Conservation (phyloP, 768 basidiomycete species). For the Daedalea quercina region DNA sequence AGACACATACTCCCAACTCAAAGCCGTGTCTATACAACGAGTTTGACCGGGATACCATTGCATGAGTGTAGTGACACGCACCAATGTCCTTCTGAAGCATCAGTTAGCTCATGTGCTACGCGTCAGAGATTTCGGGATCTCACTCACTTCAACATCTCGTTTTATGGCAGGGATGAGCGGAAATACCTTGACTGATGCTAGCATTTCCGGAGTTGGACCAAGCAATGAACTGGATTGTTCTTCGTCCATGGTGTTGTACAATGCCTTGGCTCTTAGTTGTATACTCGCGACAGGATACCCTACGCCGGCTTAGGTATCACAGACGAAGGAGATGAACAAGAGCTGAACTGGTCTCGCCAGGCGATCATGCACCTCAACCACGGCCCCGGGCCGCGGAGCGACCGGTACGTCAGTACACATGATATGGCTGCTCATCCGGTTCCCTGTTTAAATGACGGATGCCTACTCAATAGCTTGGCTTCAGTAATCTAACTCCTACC, state of each 20-base stretch:
- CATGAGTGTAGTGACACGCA: neutral
- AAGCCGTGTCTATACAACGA: constrained; percentile 54
- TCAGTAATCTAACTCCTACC: too few species aligned
- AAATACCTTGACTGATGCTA: constrained; percentile 67
- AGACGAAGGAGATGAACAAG: too few species aligned
- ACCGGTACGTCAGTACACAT: too few species aligned
- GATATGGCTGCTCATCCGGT: too few species aligned
- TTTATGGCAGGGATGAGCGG: constrained; percentile 73
- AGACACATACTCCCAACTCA: constrained; percentile 72
- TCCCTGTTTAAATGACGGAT: too few species aligned
- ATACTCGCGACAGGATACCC: too few species aligned
- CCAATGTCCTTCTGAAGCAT: constrained; percentile 23
- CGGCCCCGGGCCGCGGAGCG: too few species aligned
- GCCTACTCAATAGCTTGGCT: too few species aligned
- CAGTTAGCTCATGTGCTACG: neutral
- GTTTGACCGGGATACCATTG: neutral
- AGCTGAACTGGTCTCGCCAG: too few species aligned
- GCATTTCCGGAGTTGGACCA: constrained; percentile 48
- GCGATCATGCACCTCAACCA: too few species aligned
- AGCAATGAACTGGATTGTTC: constrained; percentile 27
- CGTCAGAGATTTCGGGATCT: neutral
- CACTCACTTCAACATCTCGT: constrained; percentile 59
- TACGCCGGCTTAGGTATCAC: too few species aligned
- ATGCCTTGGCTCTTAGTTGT: too few species aligned
- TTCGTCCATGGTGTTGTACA: constrained; percentile 18